Evolutionary conservation across 2,329 filamentous ascomycete species (phyloP), one percentile per base, ranked within the genome.

Genomic region (Cadophora malorum): DNA sequence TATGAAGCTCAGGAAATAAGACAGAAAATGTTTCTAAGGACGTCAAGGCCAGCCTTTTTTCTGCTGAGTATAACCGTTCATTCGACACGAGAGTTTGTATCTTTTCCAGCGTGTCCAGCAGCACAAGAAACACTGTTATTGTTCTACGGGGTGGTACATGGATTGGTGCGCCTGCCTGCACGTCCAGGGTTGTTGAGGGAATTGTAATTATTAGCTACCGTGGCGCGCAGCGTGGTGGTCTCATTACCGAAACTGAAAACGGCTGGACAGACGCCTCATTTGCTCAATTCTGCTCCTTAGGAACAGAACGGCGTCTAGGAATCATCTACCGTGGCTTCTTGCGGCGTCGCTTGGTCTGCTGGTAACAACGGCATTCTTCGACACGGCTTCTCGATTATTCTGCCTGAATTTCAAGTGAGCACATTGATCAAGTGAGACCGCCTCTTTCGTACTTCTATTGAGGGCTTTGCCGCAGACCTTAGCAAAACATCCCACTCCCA

Each of bases 251-350:
- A 8, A 4, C 6, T 31, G 50, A 28, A 31, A 31, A 53, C 50
- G 50, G 50, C 50, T 53, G 50, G 52, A 28, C 4, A 55, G 52
- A n/a, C 52, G 52, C 52, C 52, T 14, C 28, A 55, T 55, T 55
- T 55, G 52, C 28, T n/a, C 52, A 9, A n/a, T 9, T 28, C 5
- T n/a, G 19, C 45, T 21, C 7, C 45, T 49, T 21, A 21, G 4
- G 3, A 21, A 6, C 7, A 21, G n/a, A 49, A 49, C 3, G n/a
- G n/a, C 19, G 5, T n/a, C 45, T 3, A 21, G 6, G 10, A 45
- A 45, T 45, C 41, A 16, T 19, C 41, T 45, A 19, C 41, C 41
- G 41, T 16, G 45, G 7, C 45, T 49, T 49, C 7, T 21, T 49
- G 19, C 6, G 45, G 45, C 45, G 45, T 9, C 45, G n/a, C 45